Evolutionary conservation across 2,329 filamentous ascomycete species (phyloP).

Genomic region (Coniochaeta prunicola): DNA sequence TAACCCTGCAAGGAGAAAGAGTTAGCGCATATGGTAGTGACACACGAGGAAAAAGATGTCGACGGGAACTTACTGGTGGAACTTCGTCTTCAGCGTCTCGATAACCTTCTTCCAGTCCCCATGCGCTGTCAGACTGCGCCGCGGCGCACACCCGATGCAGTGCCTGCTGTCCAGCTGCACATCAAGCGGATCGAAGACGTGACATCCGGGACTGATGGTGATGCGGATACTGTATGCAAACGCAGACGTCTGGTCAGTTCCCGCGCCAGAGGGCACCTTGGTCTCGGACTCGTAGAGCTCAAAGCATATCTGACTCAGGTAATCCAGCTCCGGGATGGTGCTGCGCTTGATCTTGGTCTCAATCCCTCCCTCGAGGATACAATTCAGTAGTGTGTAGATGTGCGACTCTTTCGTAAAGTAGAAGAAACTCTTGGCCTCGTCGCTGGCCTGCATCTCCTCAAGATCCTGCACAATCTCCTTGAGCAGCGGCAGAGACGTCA

Average conservation of each 20-base stretch:
- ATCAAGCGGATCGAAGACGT: slow-evolving; percentile 92
- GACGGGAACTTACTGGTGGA: slow-evolving; percentile 66
- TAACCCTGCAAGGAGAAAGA: slow-evolving; percentile 39
- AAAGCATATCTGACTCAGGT: slow-evolving; percentile 95
- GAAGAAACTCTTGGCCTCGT: slow-evolving; percentile 91
- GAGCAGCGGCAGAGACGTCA: slow-evolving; percentile 87
- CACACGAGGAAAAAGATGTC: background rate
- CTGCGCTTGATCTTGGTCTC: slow-evolving; percentile 94
- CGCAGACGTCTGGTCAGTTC: slow-evolving; percentile 53
- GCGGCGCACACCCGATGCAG: slow-evolving; percentile 89
- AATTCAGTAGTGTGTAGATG: slow-evolving; percentile 96
- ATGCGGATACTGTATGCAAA: slow-evolving; percentile 97
- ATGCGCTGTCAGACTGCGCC: slow-evolving; percentile 82
- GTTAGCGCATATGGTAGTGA: background rate
- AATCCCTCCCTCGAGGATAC: slow-evolving; percentile 93
- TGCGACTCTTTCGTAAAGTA: slow-evolving; percentile 99
- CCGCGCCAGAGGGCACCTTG: slow-evolving; percentile 37
- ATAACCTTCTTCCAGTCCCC: slow-evolving; percentile 96
- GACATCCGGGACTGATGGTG: slow-evolving; percentile 89
- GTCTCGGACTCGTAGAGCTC: slow-evolving; percentile 96
- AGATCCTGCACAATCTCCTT: slow-evolving; percentile 96
- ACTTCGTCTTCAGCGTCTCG: slow-evolving; percentile 88
- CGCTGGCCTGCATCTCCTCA: slow-evolving; percentile 92
- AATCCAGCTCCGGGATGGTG: slow-evolving; percentile 94
- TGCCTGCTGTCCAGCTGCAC: slow-evolving; percentile 95